phyloP scores from a whole-genome alignment of 495 filamentous ascomycete species.

The Aspergillus baeticus region DNA sequence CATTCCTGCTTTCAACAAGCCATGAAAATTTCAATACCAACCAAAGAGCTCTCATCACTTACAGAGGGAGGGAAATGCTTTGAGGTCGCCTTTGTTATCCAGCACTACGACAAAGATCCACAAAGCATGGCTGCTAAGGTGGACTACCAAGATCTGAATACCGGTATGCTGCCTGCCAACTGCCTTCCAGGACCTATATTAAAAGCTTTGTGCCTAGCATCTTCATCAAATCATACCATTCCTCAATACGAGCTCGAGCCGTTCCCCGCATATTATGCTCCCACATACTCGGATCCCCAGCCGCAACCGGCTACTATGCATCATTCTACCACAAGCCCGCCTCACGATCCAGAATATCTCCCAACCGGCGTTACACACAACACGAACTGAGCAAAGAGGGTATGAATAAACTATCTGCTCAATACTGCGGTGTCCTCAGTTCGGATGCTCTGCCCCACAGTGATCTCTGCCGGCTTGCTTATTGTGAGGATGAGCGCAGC shows the following conservation, averaged over 20 bases:
- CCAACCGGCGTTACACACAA: background rate
- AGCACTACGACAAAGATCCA: background rate
- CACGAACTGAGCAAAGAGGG: background rate
- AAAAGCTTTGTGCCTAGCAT: background rate
- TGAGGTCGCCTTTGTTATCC: background rate
- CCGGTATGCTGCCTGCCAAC: background rate
- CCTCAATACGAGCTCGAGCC: background rate
- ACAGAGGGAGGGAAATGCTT: background rate
- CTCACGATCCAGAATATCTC: background rate
- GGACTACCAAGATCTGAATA: background rate
- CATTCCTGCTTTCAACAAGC: background rate
- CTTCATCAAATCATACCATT: background rate
- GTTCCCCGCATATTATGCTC: background rate
- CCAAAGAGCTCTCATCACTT: background rate
- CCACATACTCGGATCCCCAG: background rate
- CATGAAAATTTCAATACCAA: background rate
- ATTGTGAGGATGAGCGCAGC: background rate
- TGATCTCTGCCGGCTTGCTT: slow-evolving; percentile 1
- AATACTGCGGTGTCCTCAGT: background rate
- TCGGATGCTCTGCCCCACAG: background rate
- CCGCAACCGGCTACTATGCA: background rate
- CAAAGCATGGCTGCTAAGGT: background rate
- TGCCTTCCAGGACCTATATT: background rate
- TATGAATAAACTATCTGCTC: background rate
- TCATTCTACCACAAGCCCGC: background rate